These are phyloP conservation scores for Afroboletus lepidellus DNA, from an alignment of 1,284 basidiomycete species.

Conservation along the genomic window DNA sequence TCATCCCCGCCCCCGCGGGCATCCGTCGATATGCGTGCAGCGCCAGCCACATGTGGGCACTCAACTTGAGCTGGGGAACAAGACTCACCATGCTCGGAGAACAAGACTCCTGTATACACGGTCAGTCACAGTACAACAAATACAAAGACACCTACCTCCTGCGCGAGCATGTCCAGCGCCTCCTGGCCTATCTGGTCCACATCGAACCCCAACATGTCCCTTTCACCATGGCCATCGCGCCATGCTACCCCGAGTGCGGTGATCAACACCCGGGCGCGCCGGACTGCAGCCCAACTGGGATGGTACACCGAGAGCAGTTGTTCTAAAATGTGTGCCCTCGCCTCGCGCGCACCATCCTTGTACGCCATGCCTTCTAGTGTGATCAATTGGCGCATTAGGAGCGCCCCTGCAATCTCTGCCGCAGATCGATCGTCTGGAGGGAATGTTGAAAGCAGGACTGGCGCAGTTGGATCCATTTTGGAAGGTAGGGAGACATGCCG, in stretches of 20 bases:
- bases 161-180: slow-evolving; percentile 39
- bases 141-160: slow-evolving; percentile 37
- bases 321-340: slow-evolving; percentile 43
- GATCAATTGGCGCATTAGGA: slow-evolving; percentile 62
- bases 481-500: background rate
- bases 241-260: slow-evolving; percentile 54
- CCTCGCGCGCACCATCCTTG: slow-evolving; percentile 50
- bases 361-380: slow-evolving; percentile 51
- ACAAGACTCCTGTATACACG: slow-evolving; percentile 37
- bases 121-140: background rate
- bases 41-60: slow-evolving; percentile 61
- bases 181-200: slow-evolving; percentile 42
- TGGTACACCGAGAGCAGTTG: slow-evolving; percentile 52
- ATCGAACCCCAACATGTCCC: slow-evolving; percentile 20
- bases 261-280: slow-evolving; percentile 52
- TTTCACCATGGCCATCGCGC: slow-evolving; percentile 34
- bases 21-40: slow-evolving; percentile 57
- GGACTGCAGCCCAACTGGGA: slow-evolving; percentile 47
- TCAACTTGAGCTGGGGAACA: slow-evolving; percentile 47
- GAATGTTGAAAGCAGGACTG: slow-evolving; percentile 13
- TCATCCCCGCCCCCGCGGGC: slow-evolving; percentile 36
- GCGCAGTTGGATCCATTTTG: background rate
- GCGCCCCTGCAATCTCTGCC: slow-evolving; percentile 43
- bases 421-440: slow-evolving; percentile 16
- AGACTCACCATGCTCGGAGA: slow-evolving; percentile 43